These are phyloP conservation scores for Umbilicaria muhlenbergii DNA, from an alignment of 495 filamentous ascomycete genomes.

Conservation along the genomic window DNA sequence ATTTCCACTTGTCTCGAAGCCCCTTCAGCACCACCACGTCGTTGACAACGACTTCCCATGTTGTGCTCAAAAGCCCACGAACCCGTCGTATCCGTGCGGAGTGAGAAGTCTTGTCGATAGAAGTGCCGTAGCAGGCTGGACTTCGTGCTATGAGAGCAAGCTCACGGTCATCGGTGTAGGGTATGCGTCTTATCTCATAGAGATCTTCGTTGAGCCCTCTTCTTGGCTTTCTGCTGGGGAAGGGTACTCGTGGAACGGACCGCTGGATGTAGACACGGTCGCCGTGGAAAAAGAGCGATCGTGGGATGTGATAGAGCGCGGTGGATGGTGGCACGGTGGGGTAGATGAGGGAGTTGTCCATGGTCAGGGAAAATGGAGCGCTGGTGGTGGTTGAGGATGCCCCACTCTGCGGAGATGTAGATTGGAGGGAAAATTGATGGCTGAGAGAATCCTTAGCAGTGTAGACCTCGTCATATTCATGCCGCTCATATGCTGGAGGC, in stretches of 20 bases:
- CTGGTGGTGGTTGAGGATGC: too few species aligned
- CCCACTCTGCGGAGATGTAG: too few species aligned
- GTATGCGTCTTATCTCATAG: not conserved
- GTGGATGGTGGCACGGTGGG: not conserved
- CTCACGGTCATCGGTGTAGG: not conserved
- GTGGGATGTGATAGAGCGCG: not conserved
- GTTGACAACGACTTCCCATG: not conserved
- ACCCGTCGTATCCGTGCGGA: not conserved
- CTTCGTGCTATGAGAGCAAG: not conserved
- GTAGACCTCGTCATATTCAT: too few species aligned
- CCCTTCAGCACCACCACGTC: not conserved
- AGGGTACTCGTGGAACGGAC: not conserved
- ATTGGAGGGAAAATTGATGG: too few species aligned
- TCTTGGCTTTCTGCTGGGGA: not conserved
- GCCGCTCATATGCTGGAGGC: too few species aligned
- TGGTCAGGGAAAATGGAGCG: not conserved
- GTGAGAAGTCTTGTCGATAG: not conserved
- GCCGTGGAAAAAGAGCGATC: not conserved
- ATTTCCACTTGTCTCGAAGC: not conserved
- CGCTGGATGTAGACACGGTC: not conserved
- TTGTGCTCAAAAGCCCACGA: not conserved
- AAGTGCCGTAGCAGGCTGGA: not conserved
- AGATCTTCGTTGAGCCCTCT: not conserved
- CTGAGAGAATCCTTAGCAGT: too few species aligned
- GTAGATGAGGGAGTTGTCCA: not conserved